These are phyloP conservation scores for Mallotus nudiflorus DNA, from an alignment of 345 rosid genomes.

Conservation along the genomic window DNA sequence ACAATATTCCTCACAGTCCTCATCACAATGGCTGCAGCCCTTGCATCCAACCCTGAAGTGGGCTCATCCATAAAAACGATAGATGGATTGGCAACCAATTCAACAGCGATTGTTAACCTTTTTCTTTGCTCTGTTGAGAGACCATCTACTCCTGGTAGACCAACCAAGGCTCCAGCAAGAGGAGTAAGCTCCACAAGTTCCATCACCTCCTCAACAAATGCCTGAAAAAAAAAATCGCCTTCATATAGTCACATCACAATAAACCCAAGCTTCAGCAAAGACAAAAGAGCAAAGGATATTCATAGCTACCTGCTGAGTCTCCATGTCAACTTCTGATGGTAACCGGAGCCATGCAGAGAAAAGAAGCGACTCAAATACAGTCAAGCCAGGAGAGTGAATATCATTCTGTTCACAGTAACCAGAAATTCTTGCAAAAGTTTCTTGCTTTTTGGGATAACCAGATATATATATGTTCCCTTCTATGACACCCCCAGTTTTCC, in stretches of 20 bases:
- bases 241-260: conserved; percentile 31
- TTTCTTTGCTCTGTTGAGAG: conserved; percentile 95
- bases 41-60: conserved; percentile 94
- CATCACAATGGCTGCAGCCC: conserved; percentile 99
- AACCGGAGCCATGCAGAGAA: conserved; percentile 96
- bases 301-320: conserved; percentile 70
- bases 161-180: conserved; percentile 80
- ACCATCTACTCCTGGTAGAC: conserved; percentile 96
- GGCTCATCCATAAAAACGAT: conserved; percentile 99
- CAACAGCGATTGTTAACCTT: conserved; percentile 91
- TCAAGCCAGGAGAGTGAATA: conserved; percentile 93
- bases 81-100: conserved; percentile 95
- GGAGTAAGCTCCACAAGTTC: conserved; percentile 91
- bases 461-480: conserved; percentile 85
- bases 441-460: conserved; percentile 89
- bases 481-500: conserved; percentile 90
- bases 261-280: conserved; percentile 14
- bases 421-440: conserved; percentile 93
- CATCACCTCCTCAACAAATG: conserved; percentile 98
- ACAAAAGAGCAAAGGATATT: conserved; percentile 4
- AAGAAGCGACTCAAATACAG: conserved; percentile 87
- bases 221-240: conserved; percentile 48
- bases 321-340: conserved; percentile 67
- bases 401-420: conserved; percentile 99
- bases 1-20: conserved; percentile 97